Conservation (phyloP, 805 yeast genomes). For the Cyberlindnera mrakii region DNA sequence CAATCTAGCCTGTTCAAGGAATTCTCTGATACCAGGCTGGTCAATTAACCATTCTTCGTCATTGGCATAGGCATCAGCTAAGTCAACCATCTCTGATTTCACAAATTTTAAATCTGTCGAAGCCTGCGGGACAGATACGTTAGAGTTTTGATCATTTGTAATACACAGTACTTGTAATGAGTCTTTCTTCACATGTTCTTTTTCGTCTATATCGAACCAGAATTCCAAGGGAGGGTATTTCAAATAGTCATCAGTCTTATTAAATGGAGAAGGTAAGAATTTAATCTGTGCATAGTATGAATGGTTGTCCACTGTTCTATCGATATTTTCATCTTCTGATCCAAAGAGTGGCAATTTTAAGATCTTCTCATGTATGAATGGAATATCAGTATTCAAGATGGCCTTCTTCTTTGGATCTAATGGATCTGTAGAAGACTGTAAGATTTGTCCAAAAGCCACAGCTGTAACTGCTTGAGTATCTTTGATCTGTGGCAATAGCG, state of each 20-base stretch:
- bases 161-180: slow-evolving; percentile 37
- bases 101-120: slow-evolving; percentile 39
- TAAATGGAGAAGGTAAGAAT: slow-evolving; percentile 39
- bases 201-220: slow-evolving; percentile 40
- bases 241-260: slow-evolving; percentile 21
- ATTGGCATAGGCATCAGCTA: slow-evolving; percentile 11
- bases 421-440: background rate
- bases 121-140: slow-evolving; percentile 36
- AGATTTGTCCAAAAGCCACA: slow-evolving; percentile 20
- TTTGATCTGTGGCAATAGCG: background rate
- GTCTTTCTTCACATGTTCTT: slow-evolving; percentile 27
- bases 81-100: slow-evolving; percentile 11
- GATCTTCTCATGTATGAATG: slow-evolving; percentile 13
- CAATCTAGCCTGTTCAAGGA: slow-evolving; percentile 31
- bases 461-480: slow-evolving; percentile 15
- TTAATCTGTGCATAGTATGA: slow-evolving; percentile 37
- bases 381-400: slow-evolving; percentile 17
- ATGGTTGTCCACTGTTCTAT: slow-evolving; percentile 21
- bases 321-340: slow-evolving; percentile 6
- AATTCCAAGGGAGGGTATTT: slow-evolving; percentile 50
- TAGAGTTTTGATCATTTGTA: slow-evolving; percentile 37
- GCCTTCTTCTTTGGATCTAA: slow-evolving; percentile 3
- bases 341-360: slow-evolving; percentile 14
- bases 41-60: slow-evolving; percentile 18
- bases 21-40: slow-evolving; percentile 40